A percentile compares a stretch with the other conserved stretches of the same genome.
Conservation (phyloP, 2,329 filamentous ascomycete species). For the Macrophomina phaseolina region DNA sequence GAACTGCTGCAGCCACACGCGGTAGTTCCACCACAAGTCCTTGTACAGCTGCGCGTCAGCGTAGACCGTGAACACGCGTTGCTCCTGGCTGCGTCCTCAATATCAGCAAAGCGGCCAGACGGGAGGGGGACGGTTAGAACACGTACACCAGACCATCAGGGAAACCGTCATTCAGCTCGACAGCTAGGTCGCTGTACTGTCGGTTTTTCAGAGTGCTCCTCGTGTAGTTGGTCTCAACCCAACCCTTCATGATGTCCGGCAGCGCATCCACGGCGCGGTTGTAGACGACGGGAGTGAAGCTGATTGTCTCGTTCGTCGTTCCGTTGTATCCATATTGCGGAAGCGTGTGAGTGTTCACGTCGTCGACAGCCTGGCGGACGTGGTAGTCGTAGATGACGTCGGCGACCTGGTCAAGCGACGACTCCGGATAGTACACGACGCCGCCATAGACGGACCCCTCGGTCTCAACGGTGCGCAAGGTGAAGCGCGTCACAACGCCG, state of each 20-base stretch:
- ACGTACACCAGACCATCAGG: not conserved
- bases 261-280: not conserved
- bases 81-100: not conserved
- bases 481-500: conserved; percentile 37
- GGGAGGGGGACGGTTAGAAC: not conserved
- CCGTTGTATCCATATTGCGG: not conserved
- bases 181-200: not conserved
- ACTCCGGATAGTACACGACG: conserved; percentile 32
- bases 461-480: conserved; percentile 28
- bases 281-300: not conserved
- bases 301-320: not conserved
- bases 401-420: not conserved
- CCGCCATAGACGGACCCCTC: conserved; percentile 44
- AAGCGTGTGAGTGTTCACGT: not conserved
- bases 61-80: not conserved
- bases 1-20: not conserved
- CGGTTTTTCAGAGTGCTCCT: not conserved
- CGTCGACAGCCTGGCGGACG: not conserved
- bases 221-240: not conserved
- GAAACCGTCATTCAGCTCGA: not conserved
- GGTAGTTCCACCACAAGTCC: conserved; percentile 1
- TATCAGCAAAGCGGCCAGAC: not conserved
- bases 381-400: not conserved
- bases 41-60: not conserved
- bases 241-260: not conserved